Conservation (phyloP, 768 basidiomycete genomes). For the Auricularia auricula-judae region DNA sequence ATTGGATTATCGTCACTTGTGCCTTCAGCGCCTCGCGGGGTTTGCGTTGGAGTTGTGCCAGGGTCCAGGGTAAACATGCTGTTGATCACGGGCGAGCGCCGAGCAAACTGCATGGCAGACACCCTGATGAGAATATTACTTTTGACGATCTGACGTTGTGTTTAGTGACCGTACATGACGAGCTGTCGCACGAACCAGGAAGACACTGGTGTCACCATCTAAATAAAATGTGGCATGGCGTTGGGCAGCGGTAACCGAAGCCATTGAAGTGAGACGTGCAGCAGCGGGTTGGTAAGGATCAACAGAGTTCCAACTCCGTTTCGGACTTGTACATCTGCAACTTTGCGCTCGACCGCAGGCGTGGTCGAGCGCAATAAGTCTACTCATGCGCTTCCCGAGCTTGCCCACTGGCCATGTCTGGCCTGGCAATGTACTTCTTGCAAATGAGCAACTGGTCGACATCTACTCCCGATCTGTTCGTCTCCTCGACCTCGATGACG, state of each 20-base stretch:
- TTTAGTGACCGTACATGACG: not conserved
- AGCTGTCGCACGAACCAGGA: not conserved
- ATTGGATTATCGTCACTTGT: not conserved
- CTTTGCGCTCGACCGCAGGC: not conserved
- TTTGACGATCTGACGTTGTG: not conserved
- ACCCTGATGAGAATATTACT: not conserved
- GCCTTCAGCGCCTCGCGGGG: not conserved
- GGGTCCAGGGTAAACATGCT: not conserved
- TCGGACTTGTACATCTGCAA: not conserved
- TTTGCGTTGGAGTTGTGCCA: not conserved
- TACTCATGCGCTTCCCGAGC: not conserved
- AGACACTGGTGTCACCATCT: not conserved
- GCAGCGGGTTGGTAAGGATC: not conserved
- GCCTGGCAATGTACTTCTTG: not conserved
- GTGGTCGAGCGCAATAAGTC: too few relatives aligned
- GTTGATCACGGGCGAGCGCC: not conserved
- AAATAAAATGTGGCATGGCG: not conserved
- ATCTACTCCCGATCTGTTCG: not conserved
- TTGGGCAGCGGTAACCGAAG: not conserved
- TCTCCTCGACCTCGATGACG: not conserved
- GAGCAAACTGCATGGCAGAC: not conserved
- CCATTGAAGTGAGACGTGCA: not conserved
- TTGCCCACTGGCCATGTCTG: not conserved
- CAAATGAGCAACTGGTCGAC: not conserved
- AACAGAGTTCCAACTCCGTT: not conserved